These are phyloP conservation scores for Pulveroboletus frians DNA, from an alignment of 768 basidiomycete species.

Conservation along the genomic window DNA sequence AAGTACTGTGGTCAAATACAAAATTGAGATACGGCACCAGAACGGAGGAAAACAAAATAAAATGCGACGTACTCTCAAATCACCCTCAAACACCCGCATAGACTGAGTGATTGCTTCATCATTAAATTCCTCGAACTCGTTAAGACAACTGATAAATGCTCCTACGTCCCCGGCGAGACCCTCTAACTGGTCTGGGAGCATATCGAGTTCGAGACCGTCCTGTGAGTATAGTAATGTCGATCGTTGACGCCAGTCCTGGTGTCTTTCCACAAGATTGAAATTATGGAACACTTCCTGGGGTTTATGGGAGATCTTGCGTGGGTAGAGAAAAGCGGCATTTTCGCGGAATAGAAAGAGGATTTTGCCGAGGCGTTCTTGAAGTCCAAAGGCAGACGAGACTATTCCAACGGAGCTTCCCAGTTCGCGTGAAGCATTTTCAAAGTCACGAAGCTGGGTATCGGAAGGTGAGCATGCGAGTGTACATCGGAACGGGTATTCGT, in stretches of 20 bases:
- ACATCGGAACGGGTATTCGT: slow-evolving; percentile 8
- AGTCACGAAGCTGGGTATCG: slow-evolving; percentile 42
- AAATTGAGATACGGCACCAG: neutral
- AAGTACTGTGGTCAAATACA: slow-evolving; percentile 37
- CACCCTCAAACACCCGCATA: slow-evolving; percentile 42
- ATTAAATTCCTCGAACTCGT: slow-evolving; percentile 52
- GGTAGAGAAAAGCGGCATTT: slow-evolving; percentile 50
- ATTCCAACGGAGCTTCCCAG: slow-evolving; percentile 53
- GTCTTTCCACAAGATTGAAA: slow-evolving; percentile 27
- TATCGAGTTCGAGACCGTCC: slow-evolving; percentile 41
- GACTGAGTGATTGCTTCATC: slow-evolving; percentile 47
- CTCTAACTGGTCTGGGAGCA: slow-evolving; percentile 42
- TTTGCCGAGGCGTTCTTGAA: slow-evolving; percentile 46
- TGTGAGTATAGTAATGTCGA: slow-evolving; percentile 34
- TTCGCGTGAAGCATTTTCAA: slow-evolving; percentile 50
- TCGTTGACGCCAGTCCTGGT: slow-evolving; percentile 30
- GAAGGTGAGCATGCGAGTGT: neutral
- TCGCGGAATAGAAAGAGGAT: slow-evolving; percentile 48
- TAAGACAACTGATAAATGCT: slow-evolving; percentile 43
- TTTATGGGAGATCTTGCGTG: slow-evolving; percentile 38
- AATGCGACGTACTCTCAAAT: slow-evolving; percentile 36
- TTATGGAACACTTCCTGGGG: slow-evolving; percentile 33
- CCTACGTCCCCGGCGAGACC: slow-evolving; percentile 42
- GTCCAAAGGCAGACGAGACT: slow-evolving; percentile 44
- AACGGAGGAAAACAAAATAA: neutral